Evolutionary conservation across 495 filamentous ascomycete species (phyloP).

Genomic region (Delitschia confertaspora): DNA sequence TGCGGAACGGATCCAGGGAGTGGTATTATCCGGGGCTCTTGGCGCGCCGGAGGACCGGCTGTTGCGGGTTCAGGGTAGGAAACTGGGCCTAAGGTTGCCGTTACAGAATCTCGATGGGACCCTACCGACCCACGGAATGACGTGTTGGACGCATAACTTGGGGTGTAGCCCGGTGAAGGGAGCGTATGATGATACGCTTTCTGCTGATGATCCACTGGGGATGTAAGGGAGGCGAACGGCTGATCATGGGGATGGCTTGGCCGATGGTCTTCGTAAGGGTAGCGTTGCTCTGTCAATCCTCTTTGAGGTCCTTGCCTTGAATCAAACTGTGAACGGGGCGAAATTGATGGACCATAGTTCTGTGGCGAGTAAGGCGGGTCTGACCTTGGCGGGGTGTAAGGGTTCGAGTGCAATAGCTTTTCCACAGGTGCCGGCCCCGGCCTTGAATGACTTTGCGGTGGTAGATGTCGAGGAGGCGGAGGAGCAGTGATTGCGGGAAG

Average conservation of each 20-base stretch:
- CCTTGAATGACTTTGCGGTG: slow-evolving; percentile 12
- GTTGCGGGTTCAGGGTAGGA: slow-evolving; percentile 19
- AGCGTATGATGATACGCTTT: slow-evolving; percentile 25
- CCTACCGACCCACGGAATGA: slow-evolving; percentile 26
- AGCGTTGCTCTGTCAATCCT: slow-evolving; percentile 20
- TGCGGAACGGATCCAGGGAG: slow-evolving; percentile 26
- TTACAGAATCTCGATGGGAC: slow-evolving; percentile 20
- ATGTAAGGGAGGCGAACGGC: slow-evolving; percentile 25
- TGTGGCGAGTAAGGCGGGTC: slow-evolving; percentile 30
- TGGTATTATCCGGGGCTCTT: slow-evolving; percentile 18
- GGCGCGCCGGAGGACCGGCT: slow-evolving; percentile 17
- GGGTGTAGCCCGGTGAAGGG: slow-evolving; percentile 30
- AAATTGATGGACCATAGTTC: slow-evolving; percentile 22
- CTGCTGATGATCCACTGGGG: slow-evolving; percentile 27
- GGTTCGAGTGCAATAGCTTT: slow-evolving; percentile 25
- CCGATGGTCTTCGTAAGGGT: slow-evolving; percentile 24
- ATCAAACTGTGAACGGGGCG: slow-evolving; percentile 20
- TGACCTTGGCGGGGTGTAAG: slow-evolving; percentile 29
- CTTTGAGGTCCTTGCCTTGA: slow-evolving; percentile 9
- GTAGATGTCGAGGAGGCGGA: slow-evolving; percentile 17
- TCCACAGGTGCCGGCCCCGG: slow-evolving; percentile 22
- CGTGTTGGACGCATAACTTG: slow-evolving; percentile 27
- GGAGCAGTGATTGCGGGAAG: slow-evolving; percentile 27
- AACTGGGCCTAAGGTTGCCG: slow-evolving; percentile 20
- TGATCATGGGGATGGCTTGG: slow-evolving; percentile 19